These are phyloP conservation scores for Neolecta irregularis DNA, from an alignment of 1,139 yeast genomes.

Conservation along the genomic window DNA sequence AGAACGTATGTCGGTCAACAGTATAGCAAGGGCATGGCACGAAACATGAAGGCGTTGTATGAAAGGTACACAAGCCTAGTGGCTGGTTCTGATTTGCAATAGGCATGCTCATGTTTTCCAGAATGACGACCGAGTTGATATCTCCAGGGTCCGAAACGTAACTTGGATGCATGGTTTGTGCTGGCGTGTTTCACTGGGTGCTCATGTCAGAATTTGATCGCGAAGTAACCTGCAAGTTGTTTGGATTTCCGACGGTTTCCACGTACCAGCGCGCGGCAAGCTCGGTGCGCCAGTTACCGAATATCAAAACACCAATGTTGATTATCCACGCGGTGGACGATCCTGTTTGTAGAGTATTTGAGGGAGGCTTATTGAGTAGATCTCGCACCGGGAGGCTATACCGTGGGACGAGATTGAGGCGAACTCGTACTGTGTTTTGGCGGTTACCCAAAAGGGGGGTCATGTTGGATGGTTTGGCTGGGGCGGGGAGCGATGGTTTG, in stretches of 20 bases:
- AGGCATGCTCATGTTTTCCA: conserved; percentile 25
- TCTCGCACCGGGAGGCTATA: conserved; percentile 41
- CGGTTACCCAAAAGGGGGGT: conserved; percentile 71
- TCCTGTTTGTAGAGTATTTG: no score
- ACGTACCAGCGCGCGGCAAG: conserved; percentile 64
- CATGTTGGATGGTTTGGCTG: conserved; percentile 63
- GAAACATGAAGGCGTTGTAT: conserved; percentile 46
- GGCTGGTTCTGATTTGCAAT: no score
- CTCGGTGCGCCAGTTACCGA: conserved; percentile 40
- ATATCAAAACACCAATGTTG: conserved; percentile 51
- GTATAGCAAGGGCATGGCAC: conserved; percentile 52
- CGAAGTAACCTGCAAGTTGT: conserved; percentile 51
- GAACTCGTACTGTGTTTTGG: conserved; percentile 55
- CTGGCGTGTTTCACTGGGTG: no score
- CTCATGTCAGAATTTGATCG: conserved; percentile 76
- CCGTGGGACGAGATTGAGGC: conserved; percentile 44
- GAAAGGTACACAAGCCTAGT: no score
- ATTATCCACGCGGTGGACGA: conserved; percentile 65
- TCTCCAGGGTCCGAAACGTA: conserved; percentile 23
- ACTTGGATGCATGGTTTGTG: conserved; percentile 32
- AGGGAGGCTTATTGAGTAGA: no score
- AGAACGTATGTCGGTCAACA: conserved; percentile 46
- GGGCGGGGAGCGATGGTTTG: conserved; percentile 57
- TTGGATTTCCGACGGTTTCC: conserved; percentile 53
- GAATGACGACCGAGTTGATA: conserved; percentile 26